Conservation (phyloP, 2,329 filamentous ascomycete species). For the Ceratocystis papillata region DNA sequence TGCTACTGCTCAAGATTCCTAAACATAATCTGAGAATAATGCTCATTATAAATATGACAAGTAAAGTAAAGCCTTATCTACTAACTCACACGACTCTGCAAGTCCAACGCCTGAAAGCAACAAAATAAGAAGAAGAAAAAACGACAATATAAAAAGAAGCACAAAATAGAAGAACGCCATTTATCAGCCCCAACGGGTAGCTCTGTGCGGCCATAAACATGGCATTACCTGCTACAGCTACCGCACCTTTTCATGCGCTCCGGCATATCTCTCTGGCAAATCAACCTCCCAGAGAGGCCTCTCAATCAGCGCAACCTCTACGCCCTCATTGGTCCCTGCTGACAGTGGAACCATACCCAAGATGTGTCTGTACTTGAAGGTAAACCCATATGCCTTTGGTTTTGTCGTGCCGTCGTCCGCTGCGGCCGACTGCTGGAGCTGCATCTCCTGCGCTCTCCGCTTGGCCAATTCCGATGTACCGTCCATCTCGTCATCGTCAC, state of each 20-base stretch:
- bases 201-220: not conserved
- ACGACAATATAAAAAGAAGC: not conserved
- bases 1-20: not conserved
- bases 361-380: slow-evolving; percentile 90
- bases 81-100: slow-evolving; percentile 8
- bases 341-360: slow-evolving; percentile 53
- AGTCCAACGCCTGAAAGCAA: slow-evolving; percentile 4
- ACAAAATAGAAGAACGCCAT: slow-evolving; percentile 3
- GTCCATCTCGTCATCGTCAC: slow-evolving; percentile 29
- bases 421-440: slow-evolving; percentile 28
- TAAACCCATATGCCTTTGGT: slow-evolving; percentile 55
- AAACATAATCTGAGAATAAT: slow-evolving; percentile 4
- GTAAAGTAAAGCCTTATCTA: not conserved
- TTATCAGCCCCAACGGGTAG: not conserved
- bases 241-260: slow-evolving; percentile 20
- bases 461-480: slow-evolving; percentile 13
- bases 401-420: slow-evolving; percentile 24
- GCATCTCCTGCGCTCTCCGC: slow-evolving; percentile 19
- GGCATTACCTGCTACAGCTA: slow-evolving; percentile 2
- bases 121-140: not conserved
- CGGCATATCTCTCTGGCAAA: slow-evolving; percentile 54
- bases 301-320: slow-evolving; percentile 83
- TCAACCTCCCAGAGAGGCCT: slow-evolving; percentile 75
- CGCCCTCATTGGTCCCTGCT: slow-evolving; percentile 31
- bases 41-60: slow-evolving; percentile 2